Percentiles rank a stretch among this genome's conserved stretches.
phyloP scores from a whole-genome alignment of 768 basidiomycete genomes.

The Xerocomellus amylosporus region DNA sequence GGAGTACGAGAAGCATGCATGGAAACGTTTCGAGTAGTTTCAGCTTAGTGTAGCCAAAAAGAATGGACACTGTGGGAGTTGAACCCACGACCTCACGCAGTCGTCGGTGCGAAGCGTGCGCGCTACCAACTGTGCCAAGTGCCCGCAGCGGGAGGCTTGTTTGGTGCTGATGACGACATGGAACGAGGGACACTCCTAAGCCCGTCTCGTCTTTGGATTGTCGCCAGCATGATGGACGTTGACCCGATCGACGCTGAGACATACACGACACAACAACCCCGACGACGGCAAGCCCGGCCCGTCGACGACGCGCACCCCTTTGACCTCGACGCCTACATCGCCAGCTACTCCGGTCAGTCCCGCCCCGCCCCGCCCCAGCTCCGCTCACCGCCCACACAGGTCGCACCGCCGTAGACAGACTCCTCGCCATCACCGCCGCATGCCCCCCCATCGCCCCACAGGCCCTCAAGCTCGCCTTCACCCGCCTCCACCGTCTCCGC shows the following conservation, averaged over 20 bases:
- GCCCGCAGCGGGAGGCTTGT: conserved; percentile 28
- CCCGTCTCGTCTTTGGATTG: neutral
- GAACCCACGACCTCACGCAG: conserved; percentile 36
- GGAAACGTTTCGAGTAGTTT: conserved; percentile 63
- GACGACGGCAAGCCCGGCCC: conserved; percentile 35
- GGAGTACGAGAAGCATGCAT: conserved; percentile 77
- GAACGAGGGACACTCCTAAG: conserved; percentile 1
- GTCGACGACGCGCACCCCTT: conserved; percentile 84
- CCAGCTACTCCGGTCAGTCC: conserved; percentile 66
- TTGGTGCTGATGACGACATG: too few relatives aligned
- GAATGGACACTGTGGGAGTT: conserved; percentile 34
- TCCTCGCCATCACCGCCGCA: conserved; percentile 60
- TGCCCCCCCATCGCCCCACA: conserved; percentile 71
- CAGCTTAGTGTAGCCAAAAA: neutral
- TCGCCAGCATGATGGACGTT: conserved; percentile 27
- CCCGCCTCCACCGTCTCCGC: conserved; percentile 62
- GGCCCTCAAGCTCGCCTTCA: conserved; percentile 65
- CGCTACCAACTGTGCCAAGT: conserved; percentile 49
- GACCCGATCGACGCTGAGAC: conserved; percentile 29
- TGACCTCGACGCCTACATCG: conserved; percentile 78
- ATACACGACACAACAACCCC: conserved; percentile 3
- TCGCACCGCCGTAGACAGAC: conserved; percentile 71
- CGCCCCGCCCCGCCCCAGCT: neutral
- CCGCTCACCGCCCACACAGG: conserved; percentile 40
- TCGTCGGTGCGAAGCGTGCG: conserved; percentile 31